phyloP scores from a whole-genome alignment of 1,284 basidiomycete species.

The Apiotrichum mycotoxinovorans region DNA sequence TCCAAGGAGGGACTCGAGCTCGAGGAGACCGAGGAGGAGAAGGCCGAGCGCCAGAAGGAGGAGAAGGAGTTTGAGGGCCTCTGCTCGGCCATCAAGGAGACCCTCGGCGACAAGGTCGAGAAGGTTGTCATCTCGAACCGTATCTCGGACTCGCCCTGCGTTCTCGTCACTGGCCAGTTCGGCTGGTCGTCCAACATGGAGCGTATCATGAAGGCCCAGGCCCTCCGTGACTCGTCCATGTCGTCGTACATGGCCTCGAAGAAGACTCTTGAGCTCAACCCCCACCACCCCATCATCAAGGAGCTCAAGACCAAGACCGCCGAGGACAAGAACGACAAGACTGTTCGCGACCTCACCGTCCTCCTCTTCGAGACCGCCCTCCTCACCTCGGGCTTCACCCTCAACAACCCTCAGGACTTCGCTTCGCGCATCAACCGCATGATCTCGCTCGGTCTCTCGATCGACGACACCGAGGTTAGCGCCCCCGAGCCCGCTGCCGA shows the following conservation, averaged over 20 bases:
- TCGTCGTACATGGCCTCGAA: conserved; percentile 98
- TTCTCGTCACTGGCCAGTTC: conserved; percentile 97
- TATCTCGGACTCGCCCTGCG: conserved; percentile 91
- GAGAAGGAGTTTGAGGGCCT: conserved; percentile 79
- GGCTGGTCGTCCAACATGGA: conserved; percentile 99
- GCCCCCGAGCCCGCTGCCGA: conserved; percentile 35
- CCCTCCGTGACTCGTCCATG: conserved; percentile 97
- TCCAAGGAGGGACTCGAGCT: conserved; percentile 99
- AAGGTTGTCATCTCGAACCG: conserved; percentile 99
- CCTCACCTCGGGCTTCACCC: conserved; percentile 85
- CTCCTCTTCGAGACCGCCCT: conserved; percentile 96
- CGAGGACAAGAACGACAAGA: conserved; percentile 98
- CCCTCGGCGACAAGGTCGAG: conserved; percentile 98
- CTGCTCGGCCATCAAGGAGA: conserved; percentile 90
- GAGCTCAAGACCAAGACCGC: conserved; percentile 92
- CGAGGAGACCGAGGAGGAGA: conserved; percentile 98
- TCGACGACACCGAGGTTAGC: conserved; percentile 49
- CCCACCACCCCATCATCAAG: conserved; percentile 85
- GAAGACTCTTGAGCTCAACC: conserved; percentile 99
- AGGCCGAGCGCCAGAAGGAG: conserved; percentile 85
- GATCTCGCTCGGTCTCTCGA: conserved; percentile 68
- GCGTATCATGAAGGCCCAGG: conserved; percentile 99
- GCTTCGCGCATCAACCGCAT: conserved; percentile 96
- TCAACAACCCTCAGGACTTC: conserved; percentile 93
- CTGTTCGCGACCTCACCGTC: conserved; percentile 92